Base-by-base conservation (phyloP, 2,329 filamentous ascomycete species). In the Fusarium sp. region DNA sequence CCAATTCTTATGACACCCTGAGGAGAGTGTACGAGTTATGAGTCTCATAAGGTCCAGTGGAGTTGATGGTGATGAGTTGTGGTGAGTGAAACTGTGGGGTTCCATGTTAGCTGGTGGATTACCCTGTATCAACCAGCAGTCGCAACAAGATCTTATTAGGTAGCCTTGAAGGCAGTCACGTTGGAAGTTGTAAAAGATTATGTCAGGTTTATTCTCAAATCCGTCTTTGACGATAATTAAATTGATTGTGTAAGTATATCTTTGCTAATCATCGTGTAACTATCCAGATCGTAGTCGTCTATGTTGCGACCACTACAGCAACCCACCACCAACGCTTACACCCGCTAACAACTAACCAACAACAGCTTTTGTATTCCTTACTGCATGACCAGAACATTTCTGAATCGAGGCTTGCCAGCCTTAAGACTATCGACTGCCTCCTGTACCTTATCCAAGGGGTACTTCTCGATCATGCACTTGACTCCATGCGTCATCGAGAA, bases 381-480 rank as follows among this genome's bases (percentile, higher is more conserved):
- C 48, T 55, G n/a, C 49, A 63, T 76, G 6, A 81, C 72, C 46
- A 85, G 63, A 1, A 85, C 83, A 18, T 80, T 82, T 34, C 83
- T 77, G 71, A 85, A 85, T 5, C 83, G 77, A 21, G 82, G 82
- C 69, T 82, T 83, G 28, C 81, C 81, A 1, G 78, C 78, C 4
- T 72, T 19, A 48, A 84, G 76, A 60, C 77, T 77, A 30, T 84
- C 80, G 12, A 85, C 77, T 0, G 85, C 85, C 61, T 82, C 77
- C 19, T 81, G 76, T 1, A 80, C 82, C 39, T 88, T 81, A 0
- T 77, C 83, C 61, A 93, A 80, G 0, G 88, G 84, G 75, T 88
- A 93, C 72, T 82, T 88, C 82, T 93, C 86, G 28, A 91, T 80
- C 77, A 92, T 82, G 53, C 90, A 91, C 78, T 87, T 86, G 68